phyloP scores from a whole-genome alignment of 2,329 filamentous ascomycete genomes.

The Dothistroma pini region DNA sequence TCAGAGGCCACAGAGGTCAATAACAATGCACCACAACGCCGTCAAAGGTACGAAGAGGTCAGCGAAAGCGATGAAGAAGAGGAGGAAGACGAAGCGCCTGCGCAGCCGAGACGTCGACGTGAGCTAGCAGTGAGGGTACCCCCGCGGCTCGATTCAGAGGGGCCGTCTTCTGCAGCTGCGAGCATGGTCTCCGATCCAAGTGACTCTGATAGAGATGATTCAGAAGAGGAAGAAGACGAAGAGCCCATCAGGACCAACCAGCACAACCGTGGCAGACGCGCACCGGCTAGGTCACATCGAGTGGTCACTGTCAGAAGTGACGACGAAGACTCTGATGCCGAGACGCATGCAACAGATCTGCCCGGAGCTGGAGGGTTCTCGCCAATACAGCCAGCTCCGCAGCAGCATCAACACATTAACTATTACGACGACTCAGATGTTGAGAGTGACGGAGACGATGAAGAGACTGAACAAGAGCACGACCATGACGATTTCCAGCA shows the following conservation, averaged over 20 bases:
- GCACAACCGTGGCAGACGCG: constrained; percentile 3
- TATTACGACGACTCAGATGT: constrained; percentile 5
- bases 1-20: constrained; percentile 9
- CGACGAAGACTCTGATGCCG: constrained; percentile 13
- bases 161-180: constrained; percentile 11
- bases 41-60: constrained; percentile 4
- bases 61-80: constrained; percentile 25
- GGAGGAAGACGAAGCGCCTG: constrained; percentile 7
- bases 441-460: constrained; percentile 1
- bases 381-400: constrained; percentile 15
- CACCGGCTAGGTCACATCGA: neutral
- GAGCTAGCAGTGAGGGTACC: neutral
- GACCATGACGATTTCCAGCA: constrained; percentile 1
- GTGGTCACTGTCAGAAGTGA: constrained; percentile 12
- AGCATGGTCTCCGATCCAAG: constrained; percentile 13
- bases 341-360: neutral
- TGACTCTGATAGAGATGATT: constrained; percentile 12
- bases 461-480: constrained; percentile 5
- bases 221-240: constrained; percentile 18
- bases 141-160: neutral
- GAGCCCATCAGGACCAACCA: constrained; percentile 13
- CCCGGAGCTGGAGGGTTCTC: constrained; percentile 15
- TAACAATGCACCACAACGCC: constrained; percentile 6
- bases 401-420: constrained; percentile 7
- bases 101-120: constrained; percentile 4